These are phyloP conservation scores for Penicillium atrosanguineum DNA, from an alignment of 495 filamentous ascomycete species.

Conservation along the genomic window DNA sequence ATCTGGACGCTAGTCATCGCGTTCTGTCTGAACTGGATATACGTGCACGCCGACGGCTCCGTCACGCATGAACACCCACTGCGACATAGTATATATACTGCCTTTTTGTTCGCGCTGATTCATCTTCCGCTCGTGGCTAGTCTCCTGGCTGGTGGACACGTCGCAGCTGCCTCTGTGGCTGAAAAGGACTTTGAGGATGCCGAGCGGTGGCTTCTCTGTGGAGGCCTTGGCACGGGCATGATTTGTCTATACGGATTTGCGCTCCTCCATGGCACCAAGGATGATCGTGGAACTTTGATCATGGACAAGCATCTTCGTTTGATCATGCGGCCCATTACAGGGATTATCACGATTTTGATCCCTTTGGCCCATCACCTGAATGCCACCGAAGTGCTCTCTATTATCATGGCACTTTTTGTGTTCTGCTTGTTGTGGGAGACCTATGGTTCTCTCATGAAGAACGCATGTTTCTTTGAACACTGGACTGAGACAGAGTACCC, in stretches of 20 bases:
- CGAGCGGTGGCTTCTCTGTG: slow-evolving; percentile 39
- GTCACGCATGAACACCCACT: slow-evolving; percentile 33
- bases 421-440: slow-evolving; percentile 35
- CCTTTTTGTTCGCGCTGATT: slow-evolving; percentile 35
- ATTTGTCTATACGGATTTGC: slow-evolving; percentile 35
- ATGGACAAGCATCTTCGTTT: slow-evolving; percentile 31
- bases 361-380: slow-evolving; percentile 27
- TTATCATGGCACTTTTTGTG: slow-evolving; percentile 35
- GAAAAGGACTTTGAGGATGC: slow-evolving; percentile 24
- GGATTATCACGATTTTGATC: slow-evolving; percentile 27
- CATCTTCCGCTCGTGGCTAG: slow-evolving; percentile 40
- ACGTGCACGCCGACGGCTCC: slow-evolving; percentile 38
- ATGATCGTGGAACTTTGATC: slow-evolving; percentile 24
- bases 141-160: slow-evolving; percentile 40
- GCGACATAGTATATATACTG: slow-evolving; percentile 29
- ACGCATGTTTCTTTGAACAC: slow-evolving; percentile 29
- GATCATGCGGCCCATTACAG: slow-evolving; percentile 32
- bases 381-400: slow-evolving; percentile 27
- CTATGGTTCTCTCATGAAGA: slow-evolving; percentile 27
- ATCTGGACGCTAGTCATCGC: slow-evolving; percentile 45
- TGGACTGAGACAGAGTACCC: slow-evolving; percentile 35
- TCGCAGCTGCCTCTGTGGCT: slow-evolving; percentile 27
- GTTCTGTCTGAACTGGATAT: slow-evolving; percentile 47
- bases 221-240: slow-evolving; percentile 35
- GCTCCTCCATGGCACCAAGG: slow-evolving; percentile 30